Conservation (phyloP, 495 filamentous ascomycete species). For the Penicillium lagena region DNA sequence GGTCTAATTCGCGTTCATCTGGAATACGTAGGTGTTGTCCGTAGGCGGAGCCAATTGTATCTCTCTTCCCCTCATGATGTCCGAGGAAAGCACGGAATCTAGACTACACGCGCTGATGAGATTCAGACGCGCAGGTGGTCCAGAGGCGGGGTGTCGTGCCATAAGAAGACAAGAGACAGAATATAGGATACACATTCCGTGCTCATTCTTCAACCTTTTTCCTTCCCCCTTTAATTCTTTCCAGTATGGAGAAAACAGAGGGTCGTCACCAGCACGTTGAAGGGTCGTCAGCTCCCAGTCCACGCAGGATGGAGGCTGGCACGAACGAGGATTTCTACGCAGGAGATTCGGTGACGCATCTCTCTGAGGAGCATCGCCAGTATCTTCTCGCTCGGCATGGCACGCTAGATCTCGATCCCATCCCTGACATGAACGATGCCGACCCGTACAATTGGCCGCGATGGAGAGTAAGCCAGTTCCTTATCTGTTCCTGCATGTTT, state of each 20-base stretch:
- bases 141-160: too few relatives aligned
- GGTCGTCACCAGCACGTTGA: conserved; percentile 12
- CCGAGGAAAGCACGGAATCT: too few relatives aligned
- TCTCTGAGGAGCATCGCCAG: conserved; percentile 37
- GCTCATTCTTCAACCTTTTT: not conserved
- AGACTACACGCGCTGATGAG: too few relatives aligned
- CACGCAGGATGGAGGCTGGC: conserved; percentile 11
- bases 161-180: too few relatives aligned
- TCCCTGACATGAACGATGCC: conserved; percentile 40
- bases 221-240: not conserved
- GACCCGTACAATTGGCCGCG: conserved; percentile 52
- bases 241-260: conserved; percentile 11
- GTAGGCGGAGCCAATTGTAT: too few relatives aligned
- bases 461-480: conserved; percentile 40
- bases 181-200: too few relatives aligned
- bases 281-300: not conserved
- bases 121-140: too few relatives aligned
- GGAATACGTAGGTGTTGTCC: too few relatives aligned
- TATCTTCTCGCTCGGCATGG: conserved; percentile 50
- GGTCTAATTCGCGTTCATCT: too few relatives aligned
- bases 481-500: conserved; percentile 1
- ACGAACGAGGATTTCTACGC: conserved; percentile 27
- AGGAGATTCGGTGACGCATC: conserved; percentile 16
- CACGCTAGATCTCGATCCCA: conserved; percentile 46
- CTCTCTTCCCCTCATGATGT: too few relatives aligned